A percentile compares a stretch with the other conserved stretches of the same genome.
These are phyloP conservation scores for Gentiana straminea DNA, from an alignment of 257 asterid genomes.

Conservation along the genomic window DNA sequence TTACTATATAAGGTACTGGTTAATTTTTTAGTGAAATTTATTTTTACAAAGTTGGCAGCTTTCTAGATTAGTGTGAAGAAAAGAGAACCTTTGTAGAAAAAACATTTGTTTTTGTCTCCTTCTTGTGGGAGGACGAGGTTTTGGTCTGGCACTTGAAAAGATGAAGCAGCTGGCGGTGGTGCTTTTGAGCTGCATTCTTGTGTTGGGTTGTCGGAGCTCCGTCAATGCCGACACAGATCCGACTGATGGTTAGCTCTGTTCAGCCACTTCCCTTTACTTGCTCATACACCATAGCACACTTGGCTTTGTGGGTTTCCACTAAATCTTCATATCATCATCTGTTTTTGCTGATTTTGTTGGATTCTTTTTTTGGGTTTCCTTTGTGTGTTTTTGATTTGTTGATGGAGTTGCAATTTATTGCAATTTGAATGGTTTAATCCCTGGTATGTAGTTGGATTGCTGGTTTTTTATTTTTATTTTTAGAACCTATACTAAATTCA, in stretches of 20 bases:
- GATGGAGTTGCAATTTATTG: constrained; percentile 12
- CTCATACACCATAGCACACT: not conserved
- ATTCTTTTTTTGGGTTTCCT: no score
- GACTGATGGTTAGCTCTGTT: constrained; percentile 21
- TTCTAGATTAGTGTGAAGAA: not conserved
- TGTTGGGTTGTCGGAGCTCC: constrained; percentile 3
- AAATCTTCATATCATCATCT: not conserved
- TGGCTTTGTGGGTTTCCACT: not conserved
- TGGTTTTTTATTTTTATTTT: no score
- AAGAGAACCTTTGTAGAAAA: constrained; percentile 5
- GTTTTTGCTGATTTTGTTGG: no score
- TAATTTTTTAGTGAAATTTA: not conserved
- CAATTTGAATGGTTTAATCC: constrained; percentile 9
- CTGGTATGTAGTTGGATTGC: constrained; percentile 11
- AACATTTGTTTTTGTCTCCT: constrained; percentile 13
- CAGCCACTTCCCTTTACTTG: not conserved
- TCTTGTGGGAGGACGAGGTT: constrained; percentile 12
- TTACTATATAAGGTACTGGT: no score
- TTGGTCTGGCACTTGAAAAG: constrained; percentile 1
- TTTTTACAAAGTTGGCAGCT: not conserved
- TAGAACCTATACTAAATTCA: no score
- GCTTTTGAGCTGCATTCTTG: constrained; percentile 27
- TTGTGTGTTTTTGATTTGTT: constrained; percentile 7
- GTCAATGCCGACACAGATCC: constrained; percentile 38
- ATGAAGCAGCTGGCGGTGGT: constrained; percentile 25